Evolutionary conservation across 805 yeast genomes (phyloP), one percentile per base, ranked within the genome.

Genomic region (Wickerhamomyces rabaulensis): DNA sequence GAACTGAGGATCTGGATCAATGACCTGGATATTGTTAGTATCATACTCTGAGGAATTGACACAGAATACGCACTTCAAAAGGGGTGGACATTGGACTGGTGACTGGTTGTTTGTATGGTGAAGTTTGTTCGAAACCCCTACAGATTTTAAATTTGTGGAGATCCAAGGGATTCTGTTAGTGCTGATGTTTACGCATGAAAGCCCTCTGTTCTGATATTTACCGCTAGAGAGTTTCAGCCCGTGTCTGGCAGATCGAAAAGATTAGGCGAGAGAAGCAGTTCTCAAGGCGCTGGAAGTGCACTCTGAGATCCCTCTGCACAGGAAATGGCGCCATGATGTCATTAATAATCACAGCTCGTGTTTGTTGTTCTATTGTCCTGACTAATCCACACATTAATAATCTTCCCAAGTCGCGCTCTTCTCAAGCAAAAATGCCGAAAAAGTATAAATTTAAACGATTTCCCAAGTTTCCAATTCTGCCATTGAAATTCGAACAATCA

Each of bases 1-100:
- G 67, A 87, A 85, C 53, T 80, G 80, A 26, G 96, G 96, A 63
- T 87, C 96, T 43, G 77, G 73, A 62, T 87, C 96, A 57, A 87
- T 88, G 46, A 75, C 58, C 79, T 76, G 26, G 16, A 17, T 4
- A 15, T 15, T 12, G 12, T 16, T 26, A 21, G 25, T 16, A 25
- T 22, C 25, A 22, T 6, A 6, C 25, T 22, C 9, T 9, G 25
- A 25, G 27, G 27, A 25, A 13, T 25, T 9, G 27, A 25, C 27
- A 25, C 13, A 25, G 9, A 9, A 8, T 25, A 46, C 52, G 12
- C 19, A 50, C 50, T 29, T 53, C 58, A 38, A 25, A 52, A 10
- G 51, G 54, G 3, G 52, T 46, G 4, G 39, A 37, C 39, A 39
- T 38, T 31, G 7, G 17, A 31, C 9, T 10, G 31, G 9, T 27